Conservation (phyloP, 1,284 basidiomycete species). For the Ustilago xerochloae region DNA sequence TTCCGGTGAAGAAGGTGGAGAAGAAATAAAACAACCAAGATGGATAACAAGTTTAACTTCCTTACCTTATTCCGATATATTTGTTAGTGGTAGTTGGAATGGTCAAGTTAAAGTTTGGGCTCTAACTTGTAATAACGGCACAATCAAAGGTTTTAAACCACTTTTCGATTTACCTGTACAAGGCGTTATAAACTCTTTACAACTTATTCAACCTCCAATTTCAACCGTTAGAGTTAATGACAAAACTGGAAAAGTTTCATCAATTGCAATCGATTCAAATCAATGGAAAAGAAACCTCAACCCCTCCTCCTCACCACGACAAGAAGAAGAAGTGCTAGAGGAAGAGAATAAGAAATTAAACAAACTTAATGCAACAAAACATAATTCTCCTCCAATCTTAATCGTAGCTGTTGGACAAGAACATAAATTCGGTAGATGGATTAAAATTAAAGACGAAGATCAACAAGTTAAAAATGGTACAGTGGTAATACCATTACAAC, state of each 20-base stretch:
- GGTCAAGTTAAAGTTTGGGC: slow-evolving; percentile 87
- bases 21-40: slow-evolving; percentile 79
- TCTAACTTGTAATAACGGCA: slow-evolving; percentile 73
- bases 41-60: slow-evolving; percentile 89
- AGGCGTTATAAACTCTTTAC: slow-evolving; percentile 90
- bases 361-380: slow-evolving; percentile 32
- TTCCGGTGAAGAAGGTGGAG: slow-evolving; percentile 81
- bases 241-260: neutral
- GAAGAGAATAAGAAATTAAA: neutral
- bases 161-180: slow-evolving; percentile 75
- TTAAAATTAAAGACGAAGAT: slow-evolving; percentile 69
- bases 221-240: neutral
- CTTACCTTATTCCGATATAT: slow-evolving; percentile 87
- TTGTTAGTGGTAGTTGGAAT: slow-evolving; percentile 94
- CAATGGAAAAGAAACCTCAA: slow-evolving; percentile 34
- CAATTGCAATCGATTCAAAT: slow-evolving; percentile 1
- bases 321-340: neutral
- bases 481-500: slow-evolving; percentile 72
- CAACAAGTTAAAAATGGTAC: slow-evolving; percentile 80
- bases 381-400: slow-evolving; percentile 71
- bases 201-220: slow-evolving; percentile 76
- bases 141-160: slow-evolving; percentile 79
- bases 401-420: slow-evolving; percentile 87
- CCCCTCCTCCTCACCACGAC: neutral
- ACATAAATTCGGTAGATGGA: slow-evolving; percentile 88